Base-by-base conservation (phyloP, 345 rosid genomes). In the Euphorbia pulcherrima region DNA sequence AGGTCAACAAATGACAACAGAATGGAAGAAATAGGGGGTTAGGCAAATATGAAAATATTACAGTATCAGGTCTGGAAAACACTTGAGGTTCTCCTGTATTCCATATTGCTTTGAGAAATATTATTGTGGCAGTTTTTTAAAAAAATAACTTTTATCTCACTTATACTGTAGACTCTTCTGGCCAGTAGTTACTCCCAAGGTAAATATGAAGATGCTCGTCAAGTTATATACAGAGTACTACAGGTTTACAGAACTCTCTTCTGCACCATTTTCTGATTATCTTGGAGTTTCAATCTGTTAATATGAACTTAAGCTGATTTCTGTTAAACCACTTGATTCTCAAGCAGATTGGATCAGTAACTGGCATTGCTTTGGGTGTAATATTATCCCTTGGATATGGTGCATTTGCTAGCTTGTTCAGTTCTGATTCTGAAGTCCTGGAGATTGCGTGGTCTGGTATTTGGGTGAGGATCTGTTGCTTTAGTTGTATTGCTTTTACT, bases 361-460 rank as follows among this genome's bases (percentile, higher is more conserved):
- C 91, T 46, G 99, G 97, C 68, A 47, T 87, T 76, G 82, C 81
- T 73, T 80, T 93, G 78, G 92, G 87, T 58, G 79, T 78, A 41
- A 64, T 84, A 55, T 79, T 93, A 75, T 88, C 80, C 64, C 67
- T 88, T n/a, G 92, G 91, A 29, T 90, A 87, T 53, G 91, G 84
- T 69, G 78, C 94, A 65, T 84, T 90, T 79, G 78, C 96, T 62
- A 80, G 81, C 70, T 70, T 90, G 70, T 90, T 94, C 67, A 89
- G 78, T 64, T 75, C 90, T 7, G 97, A 94, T 77, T 55, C 90
- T 58, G 96, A 88, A 80, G 98, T 93, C 78, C 71, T 90, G 74
- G 74, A 79, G 72, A 83, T 93, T 82, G 90, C 88, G 73, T 70
- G 68, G 79, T 89, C 97, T 37, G 97, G 96, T 68, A 68, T 86